Base-by-base conservation (phyloP, 2,329 filamentous ascomycete genomes). In the Arachnomyces sp. region DNA sequence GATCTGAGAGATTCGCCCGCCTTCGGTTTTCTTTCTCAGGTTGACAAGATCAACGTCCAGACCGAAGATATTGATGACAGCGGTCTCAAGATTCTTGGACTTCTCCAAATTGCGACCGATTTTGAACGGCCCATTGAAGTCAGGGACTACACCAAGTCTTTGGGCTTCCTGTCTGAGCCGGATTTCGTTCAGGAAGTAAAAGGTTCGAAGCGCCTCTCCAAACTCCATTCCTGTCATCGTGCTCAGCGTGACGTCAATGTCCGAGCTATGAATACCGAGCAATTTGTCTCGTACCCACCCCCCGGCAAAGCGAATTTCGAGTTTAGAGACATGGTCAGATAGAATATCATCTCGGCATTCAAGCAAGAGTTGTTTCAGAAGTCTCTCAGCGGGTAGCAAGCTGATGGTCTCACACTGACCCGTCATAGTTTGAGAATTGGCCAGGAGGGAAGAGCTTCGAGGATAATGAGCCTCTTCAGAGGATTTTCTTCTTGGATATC, bases 31-130 rank as follows among this genome's bases (percentile, higher is more conserved):
- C 57, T 88, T 93, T 34, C 90, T 77, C 35, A 96, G 69, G 59
- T 96, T 98, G 52, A 98, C 92, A 56, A 98, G 81, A 59, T 98
- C 90, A 35, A 95, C 76, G 55, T 96, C 90, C 36, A 93, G 73
- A 1, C 84, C 87, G 54, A 95, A 81, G 43, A 96, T 80, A 49
- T 75, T 84, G 16, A 85, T 87, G 7, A 87, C 94, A 35, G 87
- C 85, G 0, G 90, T 96, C 63, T 94, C 90, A 12, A 96, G 75
- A 59, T 96, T 86, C 66, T 96, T 96, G 13, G 88, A 95, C 66
- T 95, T 95, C 55, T 95, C 88, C 1, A 89, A 89, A 59, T 96
- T 96, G 42, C 83, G 83, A 38, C 84, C 82, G 50, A 95, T 90
- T 61, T 87, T 93, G 71, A 95, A 84, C 21, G 95, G 72, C 47